Conservation (phyloP, 495 filamentous ascomycete species). For the Clohesyomyces aquaticus region DNA sequence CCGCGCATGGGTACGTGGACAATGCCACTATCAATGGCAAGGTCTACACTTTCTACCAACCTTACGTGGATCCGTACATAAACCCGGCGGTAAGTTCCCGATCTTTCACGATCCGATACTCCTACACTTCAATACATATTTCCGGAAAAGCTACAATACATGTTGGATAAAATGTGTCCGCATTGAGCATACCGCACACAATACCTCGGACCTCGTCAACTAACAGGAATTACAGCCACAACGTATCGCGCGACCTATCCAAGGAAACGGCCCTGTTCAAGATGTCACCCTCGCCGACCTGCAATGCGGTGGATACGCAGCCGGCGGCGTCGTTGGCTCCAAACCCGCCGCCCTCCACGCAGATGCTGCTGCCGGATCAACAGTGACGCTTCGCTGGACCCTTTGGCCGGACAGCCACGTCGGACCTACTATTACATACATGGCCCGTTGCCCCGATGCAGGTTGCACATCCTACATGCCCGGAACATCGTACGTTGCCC, state of each 20-base stretch:
- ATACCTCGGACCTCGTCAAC: no score
- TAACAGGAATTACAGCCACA: slow-evolving; percentile 33
- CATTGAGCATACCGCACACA: no score
- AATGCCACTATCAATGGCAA: slow-evolving; percentile 53
- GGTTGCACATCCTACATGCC: slow-evolving; percentile 33
- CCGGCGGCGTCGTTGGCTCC: slow-evolving; percentile 45
- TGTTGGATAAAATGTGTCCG: no score
- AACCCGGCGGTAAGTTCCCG: slow-evolving; percentile 33
- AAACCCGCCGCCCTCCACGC: slow-evolving; percentile 31
- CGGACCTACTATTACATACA: slow-evolving; percentile 37
- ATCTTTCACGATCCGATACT: not conserved
- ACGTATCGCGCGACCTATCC: slow-evolving; percentile 54
- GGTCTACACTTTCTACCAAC: slow-evolving; percentile 44
- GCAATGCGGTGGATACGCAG: slow-evolving; percentile 46
- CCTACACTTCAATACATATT: no score
- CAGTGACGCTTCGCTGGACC: slow-evolving; percentile 28
- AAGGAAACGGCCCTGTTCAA: slow-evolving; percentile 57
- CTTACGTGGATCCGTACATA: slow-evolving; percentile 57
- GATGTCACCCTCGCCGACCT: slow-evolving; percentile 53
- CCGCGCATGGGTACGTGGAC: slow-evolving; percentile 43
- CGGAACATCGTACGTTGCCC: slow-evolving; percentile 30
- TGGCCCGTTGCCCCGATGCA: slow-evolving; percentile 36
- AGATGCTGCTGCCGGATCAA: slow-evolving; percentile 20
- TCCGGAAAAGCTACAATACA: no score
- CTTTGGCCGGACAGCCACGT: slow-evolving; percentile 34